Percentiles rank a stretch among this genome's conserved stretches.
phyloP scores from a whole-genome alignment of 805 yeast species.

The Scheffersomyces amazonensis region DNA sequence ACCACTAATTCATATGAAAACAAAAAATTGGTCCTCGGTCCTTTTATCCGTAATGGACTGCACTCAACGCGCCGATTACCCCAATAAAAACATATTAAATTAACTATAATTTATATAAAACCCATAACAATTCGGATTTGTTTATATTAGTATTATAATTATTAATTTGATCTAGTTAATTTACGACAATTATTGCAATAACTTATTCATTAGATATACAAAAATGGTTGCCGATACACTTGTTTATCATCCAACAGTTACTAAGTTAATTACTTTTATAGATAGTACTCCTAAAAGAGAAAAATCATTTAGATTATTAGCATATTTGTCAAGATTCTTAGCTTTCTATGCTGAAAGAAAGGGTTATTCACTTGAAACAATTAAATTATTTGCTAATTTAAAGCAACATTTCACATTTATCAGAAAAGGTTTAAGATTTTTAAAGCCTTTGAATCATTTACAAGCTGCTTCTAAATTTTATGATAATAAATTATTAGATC shows the following conservation, averaged over 20 bases:
- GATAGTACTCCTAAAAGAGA: constrained; percentile 76
- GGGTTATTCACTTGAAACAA: constrained; percentile 49
- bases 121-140: not conserved
- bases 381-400: constrained; percentile 50
- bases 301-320: constrained; percentile 73
- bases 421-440: constrained; percentile 80
- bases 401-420: constrained; percentile 63
- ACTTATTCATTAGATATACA: not conserved
- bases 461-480: constrained; percentile 65
- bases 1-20: no score
- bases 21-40: no score
- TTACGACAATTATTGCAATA: not conserved
- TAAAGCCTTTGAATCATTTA: constrained; percentile 75
- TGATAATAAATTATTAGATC: constrained; percentile 69
- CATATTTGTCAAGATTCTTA: constrained; percentile 75
- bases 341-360: constrained; percentile 56
- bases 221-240: constrained; percentile 65
- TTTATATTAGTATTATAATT: not conserved
- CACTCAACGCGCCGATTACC: no score
- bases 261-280: constrained; percentile 58
- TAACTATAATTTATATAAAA: not conserved
- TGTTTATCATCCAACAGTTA: constrained; percentile 70
- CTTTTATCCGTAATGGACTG: no score
- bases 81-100: no score
- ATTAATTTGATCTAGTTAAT: not conserved